phyloP scores from a whole-genome alignment of 257 asterid species.

The Fraxinus cuspidata region DNA sequence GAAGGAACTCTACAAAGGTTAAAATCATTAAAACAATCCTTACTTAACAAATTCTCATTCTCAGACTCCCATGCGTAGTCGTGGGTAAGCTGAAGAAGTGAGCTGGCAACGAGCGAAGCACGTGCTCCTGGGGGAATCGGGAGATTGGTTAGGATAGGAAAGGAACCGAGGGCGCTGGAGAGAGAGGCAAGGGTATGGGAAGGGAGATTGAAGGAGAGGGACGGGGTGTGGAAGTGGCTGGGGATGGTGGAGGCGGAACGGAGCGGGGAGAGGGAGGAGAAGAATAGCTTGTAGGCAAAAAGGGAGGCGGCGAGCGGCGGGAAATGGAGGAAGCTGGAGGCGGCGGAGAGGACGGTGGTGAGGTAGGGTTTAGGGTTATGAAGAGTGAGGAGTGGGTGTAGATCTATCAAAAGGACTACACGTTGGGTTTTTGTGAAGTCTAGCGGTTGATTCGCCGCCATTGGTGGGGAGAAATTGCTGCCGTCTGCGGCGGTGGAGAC shows the following conservation, averaged over 20 bases:
- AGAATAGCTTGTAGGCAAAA: conserved; percentile 70
- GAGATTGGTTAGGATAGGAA: conserved; percentile 33
- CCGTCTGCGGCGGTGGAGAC: not conserved
- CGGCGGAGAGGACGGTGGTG: conserved; percentile 48
- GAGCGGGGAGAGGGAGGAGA: conserved; percentile 79
- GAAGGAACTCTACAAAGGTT: conserved; percentile 35
- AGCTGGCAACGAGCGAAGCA: conserved; percentile 43
- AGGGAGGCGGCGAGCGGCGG: conserved; percentile 62
- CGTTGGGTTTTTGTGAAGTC: conserved; percentile 69
- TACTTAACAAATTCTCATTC: conserved; percentile 39
- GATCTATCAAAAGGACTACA: conserved; percentile 71
- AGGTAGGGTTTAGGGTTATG: conserved; percentile 55
- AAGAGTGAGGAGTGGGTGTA: conserved; percentile 62
- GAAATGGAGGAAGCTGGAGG: conserved; percentile 62
- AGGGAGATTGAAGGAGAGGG: conserved; percentile 48
- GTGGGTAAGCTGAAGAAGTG: conserved; percentile 61
- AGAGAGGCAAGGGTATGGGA: conserved; percentile 48
- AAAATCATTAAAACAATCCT: conserved; percentile 25
- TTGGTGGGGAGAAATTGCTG: conserved; percentile 19
- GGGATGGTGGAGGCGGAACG: conserved; percentile 53
- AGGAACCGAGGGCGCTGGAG: conserved; percentile 39
- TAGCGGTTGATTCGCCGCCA: conserved; percentile 39
- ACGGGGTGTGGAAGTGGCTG: conserved; percentile 33
- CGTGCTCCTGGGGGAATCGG: conserved; percentile 31
- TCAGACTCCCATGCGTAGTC: conserved; percentile 80